Conservation (phyloP, 2,329 filamentous ascomycete genomes). For the Ophiocordyceps camponoti-leonardi region DNA sequence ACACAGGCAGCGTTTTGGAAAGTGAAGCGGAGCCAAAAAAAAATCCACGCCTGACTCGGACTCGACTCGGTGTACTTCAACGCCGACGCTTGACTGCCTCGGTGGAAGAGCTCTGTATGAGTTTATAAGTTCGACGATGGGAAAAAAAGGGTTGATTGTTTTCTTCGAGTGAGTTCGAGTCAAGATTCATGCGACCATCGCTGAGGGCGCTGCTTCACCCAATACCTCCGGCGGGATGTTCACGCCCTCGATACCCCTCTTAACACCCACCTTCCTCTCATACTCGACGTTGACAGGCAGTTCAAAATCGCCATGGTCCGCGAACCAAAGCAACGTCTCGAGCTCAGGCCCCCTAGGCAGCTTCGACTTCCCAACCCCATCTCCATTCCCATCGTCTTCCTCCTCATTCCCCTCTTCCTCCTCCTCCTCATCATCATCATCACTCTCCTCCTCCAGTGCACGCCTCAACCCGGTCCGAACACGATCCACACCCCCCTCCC, state of each 20-base stretch:
- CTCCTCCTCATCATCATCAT: constrained; percentile 40
- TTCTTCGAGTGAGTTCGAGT: too few species aligned
- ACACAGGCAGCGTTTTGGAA: too few species aligned
- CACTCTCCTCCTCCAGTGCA: constrained; percentile 34
- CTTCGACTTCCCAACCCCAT: constrained; percentile 6
- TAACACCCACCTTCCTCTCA: constrained; percentile 15
- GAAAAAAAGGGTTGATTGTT: too few species aligned
- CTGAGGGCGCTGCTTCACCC: constrained; percentile 5
- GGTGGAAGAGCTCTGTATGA: too few species aligned
- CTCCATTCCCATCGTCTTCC: constrained; percentile 2
- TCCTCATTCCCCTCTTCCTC: too few species aligned
- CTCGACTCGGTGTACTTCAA: too few species aligned
- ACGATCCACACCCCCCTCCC: constrained; percentile 45
- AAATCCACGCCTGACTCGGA: too few species aligned
- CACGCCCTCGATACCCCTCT: constrained; percentile 17
- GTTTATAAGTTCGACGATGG: too few species aligned
- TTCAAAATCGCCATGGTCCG: constrained; percentile 24
- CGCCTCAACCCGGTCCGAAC: constrained; percentile 55
- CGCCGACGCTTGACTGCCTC: too few species aligned
- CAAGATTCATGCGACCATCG: too few species aligned
- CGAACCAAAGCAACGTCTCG: constrained; percentile 30
- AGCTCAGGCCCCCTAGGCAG: constrained; percentile 20
- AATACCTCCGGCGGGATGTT: constrained; percentile 12
- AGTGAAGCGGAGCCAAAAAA: too few species aligned
- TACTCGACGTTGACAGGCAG: constrained; percentile 27